Base-by-base conservation (phyloP, 176 grass and related monocot genomes). In the Tillandsia leiboldiana region DNA sequence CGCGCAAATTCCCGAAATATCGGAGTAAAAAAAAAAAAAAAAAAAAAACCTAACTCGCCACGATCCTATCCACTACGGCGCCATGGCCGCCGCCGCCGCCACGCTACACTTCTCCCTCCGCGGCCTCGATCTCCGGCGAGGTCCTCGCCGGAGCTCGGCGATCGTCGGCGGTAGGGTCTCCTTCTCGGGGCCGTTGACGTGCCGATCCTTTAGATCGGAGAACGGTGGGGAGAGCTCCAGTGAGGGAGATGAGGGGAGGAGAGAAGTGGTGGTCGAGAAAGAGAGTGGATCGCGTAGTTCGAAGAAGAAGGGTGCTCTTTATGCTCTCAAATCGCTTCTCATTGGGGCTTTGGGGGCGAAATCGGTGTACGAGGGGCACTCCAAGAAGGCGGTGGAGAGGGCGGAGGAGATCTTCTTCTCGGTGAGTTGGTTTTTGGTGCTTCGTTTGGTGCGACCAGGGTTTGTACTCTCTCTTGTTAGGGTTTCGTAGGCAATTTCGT, bases 341-440 rank as follows among this genome's bases (percentile, higher is more conserved):
- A 75, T 87, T 59, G 84, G 87, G 24, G 81, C 85, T 53, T 83
- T 78, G 26, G 94, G 94, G 9, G 82, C 72, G 9, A 80, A 78
- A 50, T 76, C 71, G 23, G 82, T 49, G 14, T 92, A 89, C 9
- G 81, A 79, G 51, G 90, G 84, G 10, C 70, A 84, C 56, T 90
- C 86, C 69, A 83, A 87, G 84, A 74, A 72, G 68, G 75, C 85
- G 3, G 87, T 99, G 51, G 94, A 99, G 87, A 99, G 82, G 68
- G 84, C 84, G 53, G 94, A 99, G 71, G 94, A 93, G 63, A 81
- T 99, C 75, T 99, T 99, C 74, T 99, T 99, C 84, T 84, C 87
- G 82, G 94, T 99, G 75, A 86, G 84, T 53, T 87, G 72, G 52
- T 49, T 50, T 28, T 62, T 52, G 18, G 48, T 2, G 1, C 54